Evolutionary conservation across 352 stramenopile genomes (phyloP), one percentile per base, ranked within the genome.

Genomic region (Globisporangium okanoganense): DNA sequence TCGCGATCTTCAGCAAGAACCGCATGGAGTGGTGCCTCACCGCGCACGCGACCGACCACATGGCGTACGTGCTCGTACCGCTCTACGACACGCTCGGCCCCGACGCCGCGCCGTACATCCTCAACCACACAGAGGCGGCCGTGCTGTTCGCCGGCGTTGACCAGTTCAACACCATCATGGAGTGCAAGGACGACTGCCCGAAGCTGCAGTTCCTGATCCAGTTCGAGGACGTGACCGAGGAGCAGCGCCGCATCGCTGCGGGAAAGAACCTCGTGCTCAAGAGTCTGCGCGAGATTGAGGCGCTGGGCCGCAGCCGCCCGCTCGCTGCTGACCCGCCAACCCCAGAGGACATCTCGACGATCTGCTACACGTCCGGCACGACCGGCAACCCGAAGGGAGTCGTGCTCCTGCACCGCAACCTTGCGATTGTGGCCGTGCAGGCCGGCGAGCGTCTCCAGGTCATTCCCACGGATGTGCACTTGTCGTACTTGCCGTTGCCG

Each of bases 311-410:
- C 24, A 68, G 57, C 20, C 63, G 79, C 33, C 69, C 79, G 1
- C 9, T 88, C 9, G 65, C 75, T 0, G 75, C 76, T 1, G 78
- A 90, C 35, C 80, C 76, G 2, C 79, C 82, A 3, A 54, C 61
- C 5, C 75, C 80, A 1, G 64, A 73, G 3, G 96, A 99, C 70
- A 65, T 99, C 18, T 92, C 90, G 18, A 99, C 96, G 41, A 75
- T 98, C 61, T 97, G 87, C 80, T 98, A 98, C 78, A 99, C 95
- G 7, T 98, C 83, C 6, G 97, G 96, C 25, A 99, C 96, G 24
- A 99, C 95, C 29, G 96, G 96, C 18, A 86, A 97, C 75, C 96
- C 97, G 33, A 99, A 99, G 77, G 96, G 96, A 12, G 97, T 94
- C 18, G 85, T 99, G 27, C 72, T 99, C 16, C 87, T 83, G 33